phyloP scores from a whole-genome alignment of 2,329 filamentous ascomycete species.

The Epichloe sylvatica region DNA sequence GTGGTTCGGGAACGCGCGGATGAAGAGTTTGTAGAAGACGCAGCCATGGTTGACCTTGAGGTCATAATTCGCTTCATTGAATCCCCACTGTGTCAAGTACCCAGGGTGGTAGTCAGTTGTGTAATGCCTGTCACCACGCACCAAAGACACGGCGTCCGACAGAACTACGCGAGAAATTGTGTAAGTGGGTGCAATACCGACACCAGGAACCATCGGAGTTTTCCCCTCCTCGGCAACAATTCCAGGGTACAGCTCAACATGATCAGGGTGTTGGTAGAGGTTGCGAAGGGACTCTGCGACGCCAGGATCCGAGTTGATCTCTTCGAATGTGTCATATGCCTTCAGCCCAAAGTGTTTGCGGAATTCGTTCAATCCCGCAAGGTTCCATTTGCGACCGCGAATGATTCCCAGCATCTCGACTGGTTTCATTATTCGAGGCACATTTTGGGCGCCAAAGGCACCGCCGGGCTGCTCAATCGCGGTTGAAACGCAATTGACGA shows the following conservation, averaged over 20 bases:
- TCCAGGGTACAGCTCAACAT: conserved; percentile 69
- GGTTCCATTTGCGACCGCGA: conserved; percentile 62
- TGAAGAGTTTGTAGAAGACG: conserved; percentile 72
- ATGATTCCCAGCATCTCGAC: conserved; percentile 72
- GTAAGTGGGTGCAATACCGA: conserved; percentile 61
- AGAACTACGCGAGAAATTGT: conserved; percentile 65
- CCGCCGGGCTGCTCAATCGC: conserved; percentile 66
- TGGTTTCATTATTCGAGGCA: conserved; percentile 58
- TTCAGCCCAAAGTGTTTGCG: conserved; percentile 68
- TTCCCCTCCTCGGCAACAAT: conserved; percentile 65
- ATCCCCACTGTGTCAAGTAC: conserved; percentile 74
- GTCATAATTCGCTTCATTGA: conserved; percentile 59
- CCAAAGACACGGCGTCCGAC: conserved; percentile 65
- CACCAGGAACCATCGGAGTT: conserved; percentile 56
- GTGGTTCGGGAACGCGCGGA: conserved; percentile 66
- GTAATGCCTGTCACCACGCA: conserved; percentile 66
- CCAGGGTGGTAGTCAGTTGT: conserved; percentile 63
- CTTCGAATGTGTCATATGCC: conserved; percentile 63
- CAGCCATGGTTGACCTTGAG: conserved; percentile 64
- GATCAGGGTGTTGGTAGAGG: conserved; percentile 65
- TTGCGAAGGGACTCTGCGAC: conserved; percentile 51
- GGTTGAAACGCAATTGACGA: conserved; percentile 53
- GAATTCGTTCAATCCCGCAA: conserved; percentile 73
- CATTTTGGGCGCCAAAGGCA: conserved; percentile 59
- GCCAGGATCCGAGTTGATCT: conserved; percentile 66